Conservation (phyloP, 1,139 yeast genomes). For the Taphrina flavorubra region DNA sequence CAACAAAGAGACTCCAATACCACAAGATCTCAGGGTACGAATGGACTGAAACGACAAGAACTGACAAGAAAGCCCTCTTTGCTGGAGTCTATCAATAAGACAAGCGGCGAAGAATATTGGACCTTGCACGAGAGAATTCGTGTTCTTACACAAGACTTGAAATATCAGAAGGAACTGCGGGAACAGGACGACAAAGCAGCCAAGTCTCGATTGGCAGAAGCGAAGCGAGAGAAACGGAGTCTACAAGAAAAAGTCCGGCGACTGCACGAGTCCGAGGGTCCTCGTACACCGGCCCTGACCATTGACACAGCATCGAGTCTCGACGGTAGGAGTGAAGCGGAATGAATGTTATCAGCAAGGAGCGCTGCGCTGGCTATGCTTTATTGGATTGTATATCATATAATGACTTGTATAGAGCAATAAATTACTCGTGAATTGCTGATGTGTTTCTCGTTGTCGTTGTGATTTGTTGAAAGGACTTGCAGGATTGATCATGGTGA, state of each 20-base stretch:
- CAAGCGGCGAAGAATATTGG: constrained; percentile 23
- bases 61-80: constrained; percentile 5
- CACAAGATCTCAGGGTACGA: background rate
- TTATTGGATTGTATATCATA: background rate
- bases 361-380: background rate
- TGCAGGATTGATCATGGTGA: no score
- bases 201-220: constrained; percentile 8
- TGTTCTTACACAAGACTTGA: constrained; percentile 17
- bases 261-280: background rate
- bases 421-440: no score
- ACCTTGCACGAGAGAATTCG: constrained; percentile 22
- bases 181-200: constrained; percentile 30
- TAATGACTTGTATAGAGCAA: background rate
- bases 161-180: constrained; percentile 24
- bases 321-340: constrained; percentile 3
- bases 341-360: background rate
- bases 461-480: no score
- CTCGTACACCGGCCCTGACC: background rate
- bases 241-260: constrained; percentile 9
- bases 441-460: no score
- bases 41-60: constrained; percentile 4
- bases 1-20: background rate
- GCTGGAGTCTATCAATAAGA: constrained; percentile 6
- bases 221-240: constrained; percentile 1
- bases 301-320: constrained; percentile 5